These are phyloP conservation scores for Xylaria bambusicola DNA, from an alignment of 495 filamentous ascomycete genomes.

Conservation along the genomic window DNA sequence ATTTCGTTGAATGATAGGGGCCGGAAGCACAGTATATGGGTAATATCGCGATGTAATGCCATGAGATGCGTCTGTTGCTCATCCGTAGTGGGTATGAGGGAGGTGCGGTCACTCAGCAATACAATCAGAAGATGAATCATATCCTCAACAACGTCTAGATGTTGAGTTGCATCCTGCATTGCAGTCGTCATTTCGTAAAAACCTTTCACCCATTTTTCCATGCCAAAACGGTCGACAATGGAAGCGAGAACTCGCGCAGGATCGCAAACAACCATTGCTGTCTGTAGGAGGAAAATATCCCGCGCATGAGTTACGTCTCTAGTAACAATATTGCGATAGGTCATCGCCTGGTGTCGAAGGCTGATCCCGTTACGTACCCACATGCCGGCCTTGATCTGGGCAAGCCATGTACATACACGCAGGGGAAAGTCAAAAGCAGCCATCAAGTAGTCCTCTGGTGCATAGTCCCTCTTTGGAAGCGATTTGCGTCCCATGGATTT, in stretches of 20 bases:
- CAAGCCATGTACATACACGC: conserved; percentile 91
- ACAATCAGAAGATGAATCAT: conserved; percentile 93
- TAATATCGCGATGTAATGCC: conserved; percentile 83
- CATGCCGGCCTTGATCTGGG: conserved; percentile 97
- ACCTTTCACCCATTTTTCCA: conserved; percentile 87
- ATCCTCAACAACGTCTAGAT: conserved; percentile 91
- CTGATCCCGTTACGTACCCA: conserved; percentile 98
- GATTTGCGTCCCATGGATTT: conserved; percentile 55
- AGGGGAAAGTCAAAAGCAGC: conserved; percentile 91
- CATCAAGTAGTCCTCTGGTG: conserved; percentile 76
- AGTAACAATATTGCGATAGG: conserved; percentile 83
- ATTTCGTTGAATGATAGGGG: conserved; percentile 93
- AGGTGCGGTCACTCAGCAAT: conserved; percentile 81
- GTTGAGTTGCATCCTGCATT: conserved; percentile 79
- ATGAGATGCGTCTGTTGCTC: conserved; percentile 64
- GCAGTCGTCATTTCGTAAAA: conserved; percentile 65
- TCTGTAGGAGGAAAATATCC: conserved; percentile 93
- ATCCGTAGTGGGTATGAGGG: conserved; percentile 70
- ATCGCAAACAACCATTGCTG: conserved; percentile 82
- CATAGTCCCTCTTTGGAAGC: conserved; percentile 52
- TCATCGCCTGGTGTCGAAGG: conserved; percentile 89
- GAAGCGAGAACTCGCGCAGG: conserved; percentile 83
- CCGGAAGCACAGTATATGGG: conserved; percentile 93
- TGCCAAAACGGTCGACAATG: conserved; percentile 86
- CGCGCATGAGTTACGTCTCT: conserved; percentile 91